Evolutionary conservation across 2,329 filamentous ascomycete genomes (phyloP).

Genomic region (Phyllosticta citrichinensis): DNA sequence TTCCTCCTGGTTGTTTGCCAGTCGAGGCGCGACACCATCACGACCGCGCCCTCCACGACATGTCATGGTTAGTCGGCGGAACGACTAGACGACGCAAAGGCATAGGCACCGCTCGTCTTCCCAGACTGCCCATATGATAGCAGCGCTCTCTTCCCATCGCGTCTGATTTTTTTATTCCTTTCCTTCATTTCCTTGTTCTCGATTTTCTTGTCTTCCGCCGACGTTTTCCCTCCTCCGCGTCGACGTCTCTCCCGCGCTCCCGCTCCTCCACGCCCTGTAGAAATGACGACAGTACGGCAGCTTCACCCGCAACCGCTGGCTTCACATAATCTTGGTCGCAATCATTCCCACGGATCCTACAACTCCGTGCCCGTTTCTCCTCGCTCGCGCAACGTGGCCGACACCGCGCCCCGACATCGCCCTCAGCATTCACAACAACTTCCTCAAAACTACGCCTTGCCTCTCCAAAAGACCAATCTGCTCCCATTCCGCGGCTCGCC

Average conservation of each 20-base stretch:
- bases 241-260: background rate
- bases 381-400: background rate
- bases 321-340: conserved; percentile 16
- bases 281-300: conserved; percentile 31
- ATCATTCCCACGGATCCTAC: conserved; percentile 18
- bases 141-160: conserved; percentile 7
- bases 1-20: conserved; percentile 8
- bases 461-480: conserved; percentile 28
- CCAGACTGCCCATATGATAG: conserved; percentile 21
- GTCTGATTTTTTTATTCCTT: conserved; percentile 11
- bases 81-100: conserved; percentile 32
- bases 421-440: conserved; percentile 14
- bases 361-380: conserved; percentile 16
- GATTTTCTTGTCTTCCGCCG: background rate
- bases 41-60: conserved; percentile 19
- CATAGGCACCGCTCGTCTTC: conserved; percentile 32
- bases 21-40: conserved; percentile 6
- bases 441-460: conserved; percentile 30
- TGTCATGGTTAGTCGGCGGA: conserved; percentile 28
- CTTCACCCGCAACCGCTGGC: conserved; percentile 25
- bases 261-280: conserved; percentile 10
- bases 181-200: conserved; percentile 11
- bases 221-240: background rate
- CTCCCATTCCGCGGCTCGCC: conserved; percentile 21
- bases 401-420: conserved; percentile 9